Evolutionary conservation across 768 basidiomycete species (phyloP).

Genomic region (Leccinum longicurvipes): DNA sequence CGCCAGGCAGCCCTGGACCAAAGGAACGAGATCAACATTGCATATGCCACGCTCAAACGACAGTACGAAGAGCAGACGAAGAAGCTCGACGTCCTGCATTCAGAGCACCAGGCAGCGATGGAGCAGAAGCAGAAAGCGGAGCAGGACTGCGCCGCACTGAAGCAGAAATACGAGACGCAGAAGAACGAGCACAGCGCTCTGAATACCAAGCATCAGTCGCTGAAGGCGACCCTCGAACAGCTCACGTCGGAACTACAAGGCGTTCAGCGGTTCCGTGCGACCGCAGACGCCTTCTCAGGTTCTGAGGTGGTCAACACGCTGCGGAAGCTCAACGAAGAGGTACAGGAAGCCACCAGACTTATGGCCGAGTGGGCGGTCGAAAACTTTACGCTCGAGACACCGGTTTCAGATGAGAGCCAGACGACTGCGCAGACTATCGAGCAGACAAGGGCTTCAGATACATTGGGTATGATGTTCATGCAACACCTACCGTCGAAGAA

Average conservation of each 20-base stretch:
- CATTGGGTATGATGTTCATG: constrained; percentile 16
- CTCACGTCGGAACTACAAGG: constrained; percentile 42
- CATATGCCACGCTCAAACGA: constrained; percentile 16
- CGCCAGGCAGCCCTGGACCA: not conserved
- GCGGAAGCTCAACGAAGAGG: constrained; percentile 42
- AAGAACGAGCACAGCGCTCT: constrained; percentile 13
- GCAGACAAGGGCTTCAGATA: constrained; percentile 8
- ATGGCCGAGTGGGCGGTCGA: constrained; percentile 45
- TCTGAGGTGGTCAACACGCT: constrained; percentile 44
- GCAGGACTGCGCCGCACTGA: constrained; percentile 3
- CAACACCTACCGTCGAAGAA: constrained; percentile 18
- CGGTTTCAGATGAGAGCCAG: not conserved
- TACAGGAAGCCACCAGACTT: constrained; percentile 42
- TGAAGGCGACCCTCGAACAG: constrained; percentile 31
- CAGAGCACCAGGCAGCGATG: not conserved
- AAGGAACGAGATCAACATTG: constrained; percentile 8
- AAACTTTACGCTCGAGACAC: constrained; percentile 26
- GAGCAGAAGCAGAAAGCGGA: constrained; percentile 5
- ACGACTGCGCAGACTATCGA: constrained; percentile 4
- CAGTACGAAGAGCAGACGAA: constrained; percentile 10
- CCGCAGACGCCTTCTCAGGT: constrained; percentile 39
- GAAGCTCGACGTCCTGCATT: constrained; percentile 4
- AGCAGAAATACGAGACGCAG: constrained; percentile 10
- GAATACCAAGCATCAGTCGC: constrained; percentile 7
- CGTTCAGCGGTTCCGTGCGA: constrained; percentile 41